These are phyloP conservation scores for Coleophoma cylindrospora DNA, from an alignment of 2,329 filamentous ascomycete species.

Conservation along the genomic window DNA sequence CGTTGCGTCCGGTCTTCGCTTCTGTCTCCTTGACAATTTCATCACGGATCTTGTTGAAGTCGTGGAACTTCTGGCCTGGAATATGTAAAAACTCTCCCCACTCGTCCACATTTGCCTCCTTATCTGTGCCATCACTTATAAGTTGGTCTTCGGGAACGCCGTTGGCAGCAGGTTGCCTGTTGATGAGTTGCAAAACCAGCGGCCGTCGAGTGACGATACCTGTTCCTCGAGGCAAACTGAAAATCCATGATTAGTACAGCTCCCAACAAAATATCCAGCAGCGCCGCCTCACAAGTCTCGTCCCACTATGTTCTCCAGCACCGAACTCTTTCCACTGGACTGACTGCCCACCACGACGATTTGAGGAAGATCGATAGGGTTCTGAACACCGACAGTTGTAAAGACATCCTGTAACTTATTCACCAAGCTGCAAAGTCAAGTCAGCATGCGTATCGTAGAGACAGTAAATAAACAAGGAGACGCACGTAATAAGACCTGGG, in stretches of 20 bases:
- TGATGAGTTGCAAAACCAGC: slow-evolving; percentile 96
- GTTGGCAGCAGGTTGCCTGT: slow-evolving; percentile 71
- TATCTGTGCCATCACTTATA: slow-evolving; percentile 65
- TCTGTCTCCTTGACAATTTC: slow-evolving; percentile 97
- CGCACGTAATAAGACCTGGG: slow-evolving; percentile 61
- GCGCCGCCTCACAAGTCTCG: slow-evolving; percentile 81
- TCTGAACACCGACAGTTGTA: slow-evolving; percentile 95
- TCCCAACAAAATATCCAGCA: slow-evolving; percentile 5
- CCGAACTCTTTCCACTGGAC: slow-evolving; percentile 98
- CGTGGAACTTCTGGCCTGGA: slow-evolving; percentile 93
- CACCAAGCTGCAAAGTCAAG: slow-evolving; percentile 58
- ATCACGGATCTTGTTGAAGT: slow-evolving; percentile 97
- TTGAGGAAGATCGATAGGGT: slow-evolving; percentile 97
- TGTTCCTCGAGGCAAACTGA: slow-evolving; percentile 88
- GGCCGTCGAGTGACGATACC: slow-evolving; percentile 96
- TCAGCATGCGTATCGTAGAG: slow-evolving; percentile 19
- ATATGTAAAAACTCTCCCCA: slow-evolving; percentile 99
- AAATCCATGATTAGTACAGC: slow-evolving; percentile 20
- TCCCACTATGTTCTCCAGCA: slow-evolving; percentile 97
- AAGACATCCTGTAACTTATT: slow-evolving; percentile 99
- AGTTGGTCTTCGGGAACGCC: slow-evolving; percentile 60
- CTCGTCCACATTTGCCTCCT: slow-evolving; percentile 87
- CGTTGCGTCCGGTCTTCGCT: slow-evolving; percentile 92
- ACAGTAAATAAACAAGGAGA: slow-evolving; percentile 16
- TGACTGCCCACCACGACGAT: slow-evolving; percentile 98